phyloP scores from a whole-genome alignment of 2,329 filamentous ascomycete species.

The Pseudogymnoascus sp. region DNA sequence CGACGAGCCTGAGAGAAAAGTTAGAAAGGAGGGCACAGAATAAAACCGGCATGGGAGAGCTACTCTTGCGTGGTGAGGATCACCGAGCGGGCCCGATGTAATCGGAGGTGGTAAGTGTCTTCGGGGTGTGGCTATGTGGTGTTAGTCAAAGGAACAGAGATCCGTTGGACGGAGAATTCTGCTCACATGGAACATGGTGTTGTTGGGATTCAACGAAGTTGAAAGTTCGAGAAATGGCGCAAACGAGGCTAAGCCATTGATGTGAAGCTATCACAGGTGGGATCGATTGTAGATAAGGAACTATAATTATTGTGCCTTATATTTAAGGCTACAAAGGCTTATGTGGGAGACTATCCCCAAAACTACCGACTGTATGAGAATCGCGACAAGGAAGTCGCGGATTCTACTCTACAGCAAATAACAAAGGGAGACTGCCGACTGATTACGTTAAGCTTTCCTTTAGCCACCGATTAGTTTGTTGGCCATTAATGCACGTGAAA shows the following conservation, averaged over 20 bases:
- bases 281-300: not conserved
- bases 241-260: constrained; percentile 1
- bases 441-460: too few relatives aligned
- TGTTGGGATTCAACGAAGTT: not conserved
- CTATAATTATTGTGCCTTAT: not conserved
- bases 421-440: not conserved
- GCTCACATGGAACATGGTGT: constrained; percentile 5
- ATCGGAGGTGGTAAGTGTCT: constrained; percentile 67
- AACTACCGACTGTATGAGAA: constrained; percentile 2
- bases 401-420: not conserved
- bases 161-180: not conserved
- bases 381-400: not conserved
- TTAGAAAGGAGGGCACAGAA: not conserved
- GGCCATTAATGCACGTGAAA: too few relatives aligned
- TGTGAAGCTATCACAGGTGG: not conserved
- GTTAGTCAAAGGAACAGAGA: constrained; percentile 3
- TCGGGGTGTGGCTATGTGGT: constrained; percentile 51
- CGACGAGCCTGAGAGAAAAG: constrained; percentile 53
- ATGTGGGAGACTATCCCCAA: not conserved
- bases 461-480: too few relatives aligned
- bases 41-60: not conserved
- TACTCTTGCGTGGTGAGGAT: constrained; percentile 67
- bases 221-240: not conserved
- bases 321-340: not conserved
- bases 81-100: constrained; percentile 77